Conservation (phyloP, 2,329 filamentous ascomycete genomes). For the Plenodomus lindquistii region DNA sequence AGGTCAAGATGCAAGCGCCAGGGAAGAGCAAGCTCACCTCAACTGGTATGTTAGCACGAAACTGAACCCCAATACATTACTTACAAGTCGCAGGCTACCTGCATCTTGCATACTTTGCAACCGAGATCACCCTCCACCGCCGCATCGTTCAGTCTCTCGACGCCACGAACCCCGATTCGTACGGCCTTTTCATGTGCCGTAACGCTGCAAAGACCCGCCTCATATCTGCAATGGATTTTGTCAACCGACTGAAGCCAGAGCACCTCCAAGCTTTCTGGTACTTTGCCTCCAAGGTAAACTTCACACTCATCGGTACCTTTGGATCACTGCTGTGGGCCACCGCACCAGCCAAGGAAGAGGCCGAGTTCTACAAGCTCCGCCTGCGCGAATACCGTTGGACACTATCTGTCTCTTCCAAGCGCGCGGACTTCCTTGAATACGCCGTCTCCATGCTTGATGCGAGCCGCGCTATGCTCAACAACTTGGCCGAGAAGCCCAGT, state of each 20-base stretch:
- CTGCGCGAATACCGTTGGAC: slow-evolving; percentile 94
- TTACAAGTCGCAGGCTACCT: slow-evolving; percentile 59
- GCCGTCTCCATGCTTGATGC: slow-evolving; percentile 53
- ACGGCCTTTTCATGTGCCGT: slow-evolving; percentile 89
- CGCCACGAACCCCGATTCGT: slow-evolving; percentile 64
- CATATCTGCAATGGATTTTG: slow-evolving; percentile 96
- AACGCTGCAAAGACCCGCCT: slow-evolving; percentile 91
- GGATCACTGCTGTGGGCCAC: slow-evolving; percentile 89
- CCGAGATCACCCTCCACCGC: slow-evolving; percentile 89
- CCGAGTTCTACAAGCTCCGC: slow-evolving; percentile 85
- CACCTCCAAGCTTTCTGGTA: slow-evolving; percentile 94
- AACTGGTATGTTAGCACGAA: slow-evolving; percentile 22
- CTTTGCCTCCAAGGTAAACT: slow-evolving; percentile 85
- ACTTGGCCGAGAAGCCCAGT: slow-evolving; percentile 50
- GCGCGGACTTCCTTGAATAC: slow-evolving; percentile 56
- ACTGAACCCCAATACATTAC: not conserved
- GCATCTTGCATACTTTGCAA: slow-evolving; percentile 90
- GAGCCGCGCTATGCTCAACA: slow-evolving; percentile 49
- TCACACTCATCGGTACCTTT: slow-evolving; percentile 93
- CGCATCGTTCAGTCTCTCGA: slow-evolving; percentile 84
- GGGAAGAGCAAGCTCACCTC: slow-evolving; percentile 50
- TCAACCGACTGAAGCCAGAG: slow-evolving; percentile 84
- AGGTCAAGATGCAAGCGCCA: slow-evolving; percentile 65
- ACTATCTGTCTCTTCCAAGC: slow-evolving; percentile 79
- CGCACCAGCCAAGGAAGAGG: slow-evolving; percentile 82